Evolutionary conservation across 306 rosid species (phyloP), one percentile per base, ranked within the genome.

Genomic region (Hippophae gyantsensis): DNA sequence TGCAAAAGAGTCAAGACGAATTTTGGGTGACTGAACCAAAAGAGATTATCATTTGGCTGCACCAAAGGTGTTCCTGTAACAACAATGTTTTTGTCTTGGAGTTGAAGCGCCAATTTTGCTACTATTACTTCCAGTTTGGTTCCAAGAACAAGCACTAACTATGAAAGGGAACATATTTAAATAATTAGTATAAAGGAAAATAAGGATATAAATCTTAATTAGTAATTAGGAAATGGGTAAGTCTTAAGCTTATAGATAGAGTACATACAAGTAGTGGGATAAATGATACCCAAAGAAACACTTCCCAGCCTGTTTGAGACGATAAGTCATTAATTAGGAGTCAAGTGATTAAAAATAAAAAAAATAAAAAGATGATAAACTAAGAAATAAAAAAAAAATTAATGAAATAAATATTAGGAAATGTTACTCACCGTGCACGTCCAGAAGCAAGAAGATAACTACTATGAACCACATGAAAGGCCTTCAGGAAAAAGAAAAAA

Each of bases 381-480:
- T 14, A 5, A 12, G 6, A 1, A 13, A 49, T 10, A n/a, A 26
- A 13, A 26, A 56, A 26, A 10, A 9, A 48, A 13, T 1, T 7
- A 13, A 49, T 13, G 13, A 3, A 53, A n/a, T 6, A 27, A 6
- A 11, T 6, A 56, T 38, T 13, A 6, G 64, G 6, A 42, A 27
- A 7, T 32, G n/a, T 46, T 62, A 42, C 54, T 71, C 61, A 83
- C 89, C 89, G 40, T 83, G 81, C 14, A 79, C 83, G 52, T 79
- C 85, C 14, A 71, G 66, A 3, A 79, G 77, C 57, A 83, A 65
- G 83, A 83, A 79, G 50, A 83, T 66, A 40, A 74, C 85, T 9
- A 79, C 82, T 6, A 74, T 11, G 53, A 76, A 26, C 89, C 89
- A 83, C 85, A 83, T 74, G 67, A 63, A 44, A 53, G 89, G 81